Evolutionary conservation across 164 flowering plant genomes (phyloP).

Genomic region (Stephania cephalantha): DNA sequence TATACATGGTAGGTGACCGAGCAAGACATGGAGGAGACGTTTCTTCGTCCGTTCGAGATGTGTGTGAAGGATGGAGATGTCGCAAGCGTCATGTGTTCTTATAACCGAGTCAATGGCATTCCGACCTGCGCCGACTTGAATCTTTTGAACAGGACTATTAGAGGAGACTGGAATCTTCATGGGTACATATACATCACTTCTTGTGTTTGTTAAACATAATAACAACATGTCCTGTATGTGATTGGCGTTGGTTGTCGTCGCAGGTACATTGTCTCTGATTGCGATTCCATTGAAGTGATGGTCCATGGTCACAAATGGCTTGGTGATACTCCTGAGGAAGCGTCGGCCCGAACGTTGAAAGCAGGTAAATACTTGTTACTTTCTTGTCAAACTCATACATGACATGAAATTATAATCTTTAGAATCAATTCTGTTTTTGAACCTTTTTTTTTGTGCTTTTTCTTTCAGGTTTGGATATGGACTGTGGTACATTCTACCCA

Average conservation of each 20-base stretch:
- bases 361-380: conserved; percentile 17
- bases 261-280: conserved; percentile 36
- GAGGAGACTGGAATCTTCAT: conserved; percentile 21
- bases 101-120: conserved; percentile 20
- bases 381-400: neutral
- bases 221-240: neutral
- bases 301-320: conserved; percentile 23
- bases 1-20: neutral
- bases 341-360: conserved; percentile 28
- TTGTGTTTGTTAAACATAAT: neutral
- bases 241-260: neutral
- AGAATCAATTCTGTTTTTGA: neutral
- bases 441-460: conserved; percentile 14
- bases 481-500: conserved; percentile 38
- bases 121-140: conserved; percentile 18
- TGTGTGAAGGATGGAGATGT: conserved; percentile 24
- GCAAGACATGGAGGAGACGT: conserved; percentile 4
- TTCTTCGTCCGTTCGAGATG: conserved; percentile 19
- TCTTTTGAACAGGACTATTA: conserved; percentile 12
- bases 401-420: neutral
- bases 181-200: conserved; percentile 13
- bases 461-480: conserved; percentile 41
- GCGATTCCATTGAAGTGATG: conserved; percentile 34
- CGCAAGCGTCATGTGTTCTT: conserved; percentile 22
- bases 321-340: conserved; percentile 23